Base-by-base conservation (phyloP, 2,329 filamentous ascomycete species). In the Celoporthe dispersa region DNA sequence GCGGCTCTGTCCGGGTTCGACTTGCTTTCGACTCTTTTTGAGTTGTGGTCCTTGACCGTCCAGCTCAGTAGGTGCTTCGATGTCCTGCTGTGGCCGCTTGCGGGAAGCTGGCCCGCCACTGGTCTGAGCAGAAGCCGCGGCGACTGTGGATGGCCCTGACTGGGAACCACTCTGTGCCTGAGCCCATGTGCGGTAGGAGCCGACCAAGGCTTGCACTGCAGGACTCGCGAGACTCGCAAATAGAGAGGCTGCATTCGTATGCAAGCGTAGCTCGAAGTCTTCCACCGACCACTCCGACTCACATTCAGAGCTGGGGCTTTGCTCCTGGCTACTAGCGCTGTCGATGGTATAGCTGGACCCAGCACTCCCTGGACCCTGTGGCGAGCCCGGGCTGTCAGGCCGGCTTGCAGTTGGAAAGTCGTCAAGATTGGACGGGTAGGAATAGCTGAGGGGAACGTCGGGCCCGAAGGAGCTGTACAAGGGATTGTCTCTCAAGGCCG, bases 11-110 rank as follows among this genome's bases (percentile, higher is more conserved):
- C 48, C 66, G 6, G 60, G 59, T 7, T 7, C n/a, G 1, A 57
- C n/a, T 22, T 55, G 12, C 28, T 68, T 63, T 55, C 39, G 41
- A 3, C 59, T 5, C 35, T 68, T 63, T 16, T 64, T 57, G n/a
- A 44, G n/a, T 33, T 16, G 11, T 33, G 59, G 66, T 41, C n/a
- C 44, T 41, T 63, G 59, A 22, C 35, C 59, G 12, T 64, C 39
- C 4, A n/a, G 22, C 8, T 51, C 25, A 33, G 5, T 22, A 9
- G 62, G n/a, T 14, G 37, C 12, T 48, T 64, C 62, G 28, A 64
- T 44, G 6, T 63, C 60, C 16, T 41, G 60, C 1, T n/a, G 41
- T 33, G 28, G 16, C 12, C 39, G 28, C 41, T 51, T 64, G 25
- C 2, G 44, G 19, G 62, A 64, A 48, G 41, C 14, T 28, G 39